Evolutionary conservation across 2,329 filamentous ascomycete genomes (phyloP), one percentile per base, ranked within the genome.

Genomic region (Phaeoacremonium minimum): DNA sequence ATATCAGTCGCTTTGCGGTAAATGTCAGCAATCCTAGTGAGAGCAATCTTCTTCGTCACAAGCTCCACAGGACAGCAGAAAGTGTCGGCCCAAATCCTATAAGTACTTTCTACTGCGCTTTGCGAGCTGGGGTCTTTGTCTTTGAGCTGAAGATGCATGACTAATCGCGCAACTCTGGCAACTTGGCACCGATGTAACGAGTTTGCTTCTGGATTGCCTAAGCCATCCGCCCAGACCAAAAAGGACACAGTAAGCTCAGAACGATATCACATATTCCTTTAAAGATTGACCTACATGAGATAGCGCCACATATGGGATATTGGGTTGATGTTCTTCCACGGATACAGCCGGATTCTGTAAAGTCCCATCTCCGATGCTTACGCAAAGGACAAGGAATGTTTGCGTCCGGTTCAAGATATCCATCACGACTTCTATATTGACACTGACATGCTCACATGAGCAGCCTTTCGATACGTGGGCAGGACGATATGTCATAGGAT

Each of bases 211-310:
- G 53, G 48, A 33, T 58, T 60, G 4, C 56, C 59, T 9, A 61
- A 39, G 1, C 59, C 60, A 35, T 63, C 57, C 2, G 58, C 55
- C 60, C 59, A 61, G 14, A 62, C 55, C 49, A 49, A 30, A 16
- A 15, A 8, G 8, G 7, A n/a, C n/a, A n/a, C n/a, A n/a, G n/a
- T n/a, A n/a, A n/a, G n/a, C n/a, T n/a, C n/a, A n/a, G n/a, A n/a
- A n/a, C n/a, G n/a, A n/a, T n/a, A n/a, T n/a, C n/a, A n/a, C n/a
- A n/a, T n/a, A n/a, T n/a, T n/a, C n/a, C n/a, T n/a, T n/a, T n/a
- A n/a, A n/a, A n/a, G n/a, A n/a, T n/a, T n/a, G 5, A 16, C 40
- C 28, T 43, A 48, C 51, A 36, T 63, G 60, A 1, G 58, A 62
- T 15, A 63, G 45, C 4, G 60, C 58, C 6, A 62, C 50, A 43